Evolutionary conservation across 1,139 yeast species (phyloP).

Genomic region (Pichia norvegensis): DNA sequence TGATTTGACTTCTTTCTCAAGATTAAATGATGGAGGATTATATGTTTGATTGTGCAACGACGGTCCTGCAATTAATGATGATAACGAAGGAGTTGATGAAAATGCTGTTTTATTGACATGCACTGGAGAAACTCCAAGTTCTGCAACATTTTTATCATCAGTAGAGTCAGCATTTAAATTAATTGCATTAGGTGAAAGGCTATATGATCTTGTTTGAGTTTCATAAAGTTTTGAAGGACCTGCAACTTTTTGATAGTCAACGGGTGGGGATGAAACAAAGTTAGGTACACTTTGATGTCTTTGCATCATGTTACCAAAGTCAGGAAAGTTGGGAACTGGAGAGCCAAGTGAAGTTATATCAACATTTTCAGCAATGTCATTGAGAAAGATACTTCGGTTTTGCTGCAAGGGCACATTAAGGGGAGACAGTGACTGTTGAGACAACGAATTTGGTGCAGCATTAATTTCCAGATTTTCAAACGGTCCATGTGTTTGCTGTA

Average conservation of each 20-base stretch:
- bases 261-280: not conserved
- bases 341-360: not conserved
- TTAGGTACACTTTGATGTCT: not conserved
- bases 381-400: too few relatives aligned
- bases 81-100: not conserved
- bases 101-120: not conserved
- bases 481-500: not conserved
- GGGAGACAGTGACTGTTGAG: not conserved
- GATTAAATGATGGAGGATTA: slow-evolving; percentile 1
- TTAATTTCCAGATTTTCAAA: not conserved
- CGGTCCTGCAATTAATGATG: not conserved
- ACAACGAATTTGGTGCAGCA: not conserved
- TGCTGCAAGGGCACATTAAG: not conserved
- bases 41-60: not conserved
- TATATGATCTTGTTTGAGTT: not conserved
- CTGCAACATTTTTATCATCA: not conserved
- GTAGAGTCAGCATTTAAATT: not conserved
- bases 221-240: not conserved
- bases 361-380: not conserved
- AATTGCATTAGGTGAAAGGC: not conserved
- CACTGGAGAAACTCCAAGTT: not conserved
- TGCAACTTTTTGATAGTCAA: not conserved
- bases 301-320: not conserved
- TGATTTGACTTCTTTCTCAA: slow-evolving; percentile 1
- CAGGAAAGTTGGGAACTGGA: not conserved